phyloP scores from a whole-genome alignment of 176 grass and related monocot genomes.

The Phragmites australis region DNA sequence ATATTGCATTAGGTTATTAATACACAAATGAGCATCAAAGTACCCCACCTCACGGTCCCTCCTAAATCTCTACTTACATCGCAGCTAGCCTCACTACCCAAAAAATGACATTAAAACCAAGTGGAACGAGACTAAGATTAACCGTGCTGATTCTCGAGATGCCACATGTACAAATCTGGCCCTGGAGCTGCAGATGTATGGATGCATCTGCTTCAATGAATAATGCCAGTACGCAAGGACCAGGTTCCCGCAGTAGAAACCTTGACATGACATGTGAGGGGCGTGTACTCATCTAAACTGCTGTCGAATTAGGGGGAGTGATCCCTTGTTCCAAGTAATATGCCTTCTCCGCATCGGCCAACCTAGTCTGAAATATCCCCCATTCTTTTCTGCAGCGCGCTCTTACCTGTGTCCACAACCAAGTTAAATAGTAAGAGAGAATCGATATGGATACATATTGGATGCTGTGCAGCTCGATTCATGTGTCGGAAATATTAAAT shows the following conservation, averaged over 20 bases:
- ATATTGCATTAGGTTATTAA: slow-evolving; percentile 28
- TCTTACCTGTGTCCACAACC: slow-evolving; percentile 55
- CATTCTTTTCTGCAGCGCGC: slow-evolving; percentile 88
- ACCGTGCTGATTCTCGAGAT: slow-evolving; percentile 7
- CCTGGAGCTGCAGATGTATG: slow-evolving; percentile 17
- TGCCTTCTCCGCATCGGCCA: slow-evolving; percentile 74
- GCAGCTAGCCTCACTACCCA: slow-evolving; percentile 42
- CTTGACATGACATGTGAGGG: not conserved
- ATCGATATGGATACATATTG: not conserved
- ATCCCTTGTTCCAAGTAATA: slow-evolving; percentile 79
- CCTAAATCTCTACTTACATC: slow-evolving; percentile 40
- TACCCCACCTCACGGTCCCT: not conserved
- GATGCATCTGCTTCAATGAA: slow-evolving; percentile 29
- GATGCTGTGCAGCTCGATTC: not conserved
- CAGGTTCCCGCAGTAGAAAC: slow-evolving; percentile 46
- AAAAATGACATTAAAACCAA: slow-evolving; percentile 31
- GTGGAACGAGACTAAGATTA: slow-evolving; percentile 21
- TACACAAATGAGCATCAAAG: slow-evolving; percentile 33
- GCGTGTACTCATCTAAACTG: slow-evolving; percentile 42
- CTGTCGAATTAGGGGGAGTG: slow-evolving; percentile 52
- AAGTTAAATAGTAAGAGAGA: slow-evolving; percentile 5
- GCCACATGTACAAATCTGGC: slow-evolving; percentile 50
- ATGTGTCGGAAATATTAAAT: not conserved
- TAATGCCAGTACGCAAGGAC: not conserved
- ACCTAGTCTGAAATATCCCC: slow-evolving; percentile 77